These are phyloP conservation scores for Aspergillus sp. DNA, from an alignment of 2,329 filamentous ascomycete genomes.

Conservation along the genomic window DNA sequence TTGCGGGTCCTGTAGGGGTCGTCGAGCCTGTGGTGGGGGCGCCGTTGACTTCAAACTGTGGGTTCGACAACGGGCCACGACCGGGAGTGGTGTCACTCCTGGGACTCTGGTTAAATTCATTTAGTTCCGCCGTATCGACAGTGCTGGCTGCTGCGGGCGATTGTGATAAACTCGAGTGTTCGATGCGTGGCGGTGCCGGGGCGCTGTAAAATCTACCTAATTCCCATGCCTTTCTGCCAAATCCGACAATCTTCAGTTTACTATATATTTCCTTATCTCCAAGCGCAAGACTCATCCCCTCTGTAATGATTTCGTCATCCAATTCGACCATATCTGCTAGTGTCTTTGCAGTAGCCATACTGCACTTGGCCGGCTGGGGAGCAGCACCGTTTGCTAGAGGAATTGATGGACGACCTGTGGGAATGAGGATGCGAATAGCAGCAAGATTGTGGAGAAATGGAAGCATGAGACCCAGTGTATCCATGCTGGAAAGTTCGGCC, in stretches of 20 bases:
- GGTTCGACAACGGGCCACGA: too few relatives aligned
- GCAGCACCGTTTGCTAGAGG: background rate
- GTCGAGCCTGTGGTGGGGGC: background rate
- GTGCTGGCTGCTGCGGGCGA: background rate
- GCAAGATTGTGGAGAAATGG: conserved; percentile 37
- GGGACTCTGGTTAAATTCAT: too few relatives aligned
- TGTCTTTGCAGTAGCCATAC: conserved; percentile 13
- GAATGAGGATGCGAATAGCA: conserved; percentile 38
- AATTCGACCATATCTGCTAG: conserved; percentile 33
- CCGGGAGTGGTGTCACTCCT: too few relatives aligned
- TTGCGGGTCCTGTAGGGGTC: background rate
- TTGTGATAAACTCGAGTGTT: background rate
- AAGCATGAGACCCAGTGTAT: conserved; percentile 33
- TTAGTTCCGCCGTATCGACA: background rate
- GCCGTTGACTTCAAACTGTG: too few relatives aligned
- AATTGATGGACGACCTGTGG: conserved; percentile 16
- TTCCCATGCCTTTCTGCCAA: conserved; percentile 37
- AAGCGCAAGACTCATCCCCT: conserved; percentile 25
- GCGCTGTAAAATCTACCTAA: conserved; percentile 32
- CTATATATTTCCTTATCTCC: conserved; percentile 28
- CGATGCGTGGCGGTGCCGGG: conserved; percentile 6
- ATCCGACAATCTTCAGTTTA: conserved; percentile 29
- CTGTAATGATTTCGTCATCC: conserved; percentile 29
- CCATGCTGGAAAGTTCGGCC: conserved; percentile 37
- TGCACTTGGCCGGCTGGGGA: conserved; percentile 4